phyloP scores from a whole-genome alignment of 176 grass and related monocot species.

The Oryza glaberrima region DNA sequence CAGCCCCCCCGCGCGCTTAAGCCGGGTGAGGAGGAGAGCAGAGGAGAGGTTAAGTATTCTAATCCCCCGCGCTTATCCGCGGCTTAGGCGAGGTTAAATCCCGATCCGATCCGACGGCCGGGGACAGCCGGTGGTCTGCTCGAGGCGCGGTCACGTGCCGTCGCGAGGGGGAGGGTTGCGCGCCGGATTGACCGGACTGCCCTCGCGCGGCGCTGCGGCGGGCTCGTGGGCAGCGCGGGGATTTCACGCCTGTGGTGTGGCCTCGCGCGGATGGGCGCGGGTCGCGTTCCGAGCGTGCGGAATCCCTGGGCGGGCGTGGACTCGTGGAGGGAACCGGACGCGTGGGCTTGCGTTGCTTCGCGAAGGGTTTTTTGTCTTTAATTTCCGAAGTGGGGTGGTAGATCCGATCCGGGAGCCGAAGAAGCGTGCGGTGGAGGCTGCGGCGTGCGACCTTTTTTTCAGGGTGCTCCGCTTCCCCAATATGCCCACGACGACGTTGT shows the following conservation, averaged over 20 bases:
- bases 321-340: slow-evolving; percentile 9
- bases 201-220: not conserved
- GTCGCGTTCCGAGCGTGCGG: slow-evolving; percentile 62
- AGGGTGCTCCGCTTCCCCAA: not conserved
- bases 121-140: slow-evolving; percentile 45
- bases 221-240: not conserved
- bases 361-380: slow-evolving; percentile 68
- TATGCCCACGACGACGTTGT: not conserved
- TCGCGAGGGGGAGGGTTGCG: not conserved
- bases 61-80: slow-evolving; percentile 40
- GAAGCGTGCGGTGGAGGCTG: slow-evolving; percentile 48
- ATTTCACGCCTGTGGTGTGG: not conserved
- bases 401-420: slow-evolving; percentile 51
- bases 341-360: slow-evolving; percentile 59
- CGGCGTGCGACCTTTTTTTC: slow-evolving; percentile 41
- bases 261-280: not conserved
- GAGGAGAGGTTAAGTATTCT: slow-evolving; percentile 31
- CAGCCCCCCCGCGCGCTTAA: slow-evolving; percentile 32
- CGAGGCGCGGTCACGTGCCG: slow-evolving; percentile 70
- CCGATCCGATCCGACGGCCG: slow-evolving; percentile 46
- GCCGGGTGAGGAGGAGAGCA: not conserved
- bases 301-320: slow-evolving; percentile 30
- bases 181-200: not conserved
- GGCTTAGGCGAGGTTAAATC: slow-evolving; percentile 25
- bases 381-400: slow-evolving; percentile 44